Evolutionary conservation across 2,329 filamentous ascomycete genomes (phyloP), one percentile per base, ranked within the genome.

Genomic region (Apiospora arundinis): DNA sequence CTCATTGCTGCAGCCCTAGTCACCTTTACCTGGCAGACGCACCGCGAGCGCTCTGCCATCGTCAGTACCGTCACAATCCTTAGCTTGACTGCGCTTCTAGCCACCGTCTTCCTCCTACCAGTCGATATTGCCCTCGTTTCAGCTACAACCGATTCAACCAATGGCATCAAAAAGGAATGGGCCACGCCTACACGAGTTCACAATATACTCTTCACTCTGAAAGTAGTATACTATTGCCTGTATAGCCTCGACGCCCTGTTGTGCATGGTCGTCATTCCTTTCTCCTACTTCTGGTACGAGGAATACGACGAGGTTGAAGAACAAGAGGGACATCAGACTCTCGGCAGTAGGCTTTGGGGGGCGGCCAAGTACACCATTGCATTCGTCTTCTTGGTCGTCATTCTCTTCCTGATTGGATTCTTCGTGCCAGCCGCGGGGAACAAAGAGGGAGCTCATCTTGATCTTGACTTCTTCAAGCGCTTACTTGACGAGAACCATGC

Each of bases 271-370:
- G 89, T 97, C 63, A 92, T 98, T 25, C 96, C 96, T 0, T 99
- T 99, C 80, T 92, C 95, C 67, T 99, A 99, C 85, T 99, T 99
- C 81, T 98, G 93, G 91, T 96, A 97, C 78, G 96, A 99, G 81
- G 96, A 98, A 82, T 97, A 97, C 75, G 95, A 98, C 78, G 95
- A 98, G 83, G 92, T 95, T 25, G 95, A 95, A 73, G 88, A 92
- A 45, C 93, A 97, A 77, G 90, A 93, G 73, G 93, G 94, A 44
- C 90, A 89, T 42, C 92, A 95, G 80, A 92, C 92, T 2, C 82
- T 92, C 72, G 87, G 86, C 8, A 89, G 90, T 78, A 89, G 94
- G 70, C 88, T 98, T 72, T 92, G 91, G 88, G 91, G 91, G n/a
- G 94, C 96, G 4, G 85, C 93, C 80, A 97, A 97, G 83, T 98